Base-by-base conservation (phyloP, 108 stramenopile species). In the Cyclotella sp. region DNA sequence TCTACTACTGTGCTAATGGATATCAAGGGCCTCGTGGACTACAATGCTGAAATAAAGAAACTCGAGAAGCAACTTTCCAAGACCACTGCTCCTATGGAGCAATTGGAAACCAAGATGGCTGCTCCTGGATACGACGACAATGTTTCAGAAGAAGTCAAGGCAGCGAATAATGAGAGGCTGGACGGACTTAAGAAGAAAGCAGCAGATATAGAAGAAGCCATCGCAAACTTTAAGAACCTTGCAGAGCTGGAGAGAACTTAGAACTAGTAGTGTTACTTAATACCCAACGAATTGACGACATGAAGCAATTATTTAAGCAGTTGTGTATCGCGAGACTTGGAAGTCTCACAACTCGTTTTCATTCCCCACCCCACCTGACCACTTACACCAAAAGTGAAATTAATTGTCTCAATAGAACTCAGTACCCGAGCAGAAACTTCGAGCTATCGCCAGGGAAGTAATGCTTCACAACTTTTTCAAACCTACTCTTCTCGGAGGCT, bases 11-110 rank as follows among this genome's bases (percentile, higher is more conserved):
- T 98, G 26, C 82, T 95, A 55, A 93, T 99, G 75, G 93, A 98
- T 67, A 84, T 99, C 15, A 91, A 91, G 63, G 99, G 99, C n/a
- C 84, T 97, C 81, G 96, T 99, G 13, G 95, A 99, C 71, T 96
- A 89, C 70, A 90, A 86, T 53, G 92, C 90, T 27, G 99, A 98
- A 82, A 96, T 99, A 49, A 76, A 70, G 49, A 92, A 97, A 65
- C 84, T 99, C 47, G 84, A 88, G 69, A 95, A 97, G 84, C 86
- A 84, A 51, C 77, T 92, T 27, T 69, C 78, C 28, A 85, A 90
- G 51, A 88, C 90, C 30, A 68, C 52, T 40, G 82, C 75, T 10
- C 75, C 82, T 5, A 78, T 93, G 70, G 63, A 83, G 21, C 89
- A 78, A 39, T 81, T 96, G 58, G 84, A 90, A 42, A 70, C 64